These are phyloP conservation scores for Lyophyllum shimeji DNA, from an alignment of 768 basidiomycete genomes.

Conservation along the genomic window DNA sequence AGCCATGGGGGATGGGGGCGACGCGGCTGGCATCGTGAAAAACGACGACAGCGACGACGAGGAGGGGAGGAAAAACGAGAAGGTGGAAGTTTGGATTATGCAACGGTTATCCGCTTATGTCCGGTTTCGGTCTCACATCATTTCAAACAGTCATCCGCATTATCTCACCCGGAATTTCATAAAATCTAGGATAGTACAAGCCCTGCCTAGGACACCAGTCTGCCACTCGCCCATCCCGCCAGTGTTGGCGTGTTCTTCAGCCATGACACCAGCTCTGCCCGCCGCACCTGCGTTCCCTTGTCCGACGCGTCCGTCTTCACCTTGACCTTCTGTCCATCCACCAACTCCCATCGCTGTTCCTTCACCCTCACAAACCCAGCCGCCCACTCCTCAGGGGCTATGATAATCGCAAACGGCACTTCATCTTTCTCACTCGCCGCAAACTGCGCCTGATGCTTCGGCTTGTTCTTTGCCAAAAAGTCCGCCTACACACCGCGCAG, in stretches of 20 bases:
- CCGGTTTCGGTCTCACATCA: not conserved
- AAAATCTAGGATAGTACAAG: not conserved
- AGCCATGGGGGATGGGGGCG: conserved; percentile 62
- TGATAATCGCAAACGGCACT: conserved; percentile 89
- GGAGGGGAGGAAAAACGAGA: not conserved
- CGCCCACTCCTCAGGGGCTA: conserved; percentile 86
- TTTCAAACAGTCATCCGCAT: not conserved
- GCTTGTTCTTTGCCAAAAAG: conserved; percentile 90
- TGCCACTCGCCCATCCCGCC: conserved; percentile 40
- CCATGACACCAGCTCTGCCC: conserved; percentile 63
- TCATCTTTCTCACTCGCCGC: conserved; percentile 89
- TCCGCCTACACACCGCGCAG: conserved; percentile 58
- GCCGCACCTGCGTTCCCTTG: conserved; percentile 64
- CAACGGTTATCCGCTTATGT: not conserved
- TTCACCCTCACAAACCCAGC: conserved; percentile 88
- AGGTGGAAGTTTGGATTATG: no score
- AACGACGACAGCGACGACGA: conserved; percentile 2
- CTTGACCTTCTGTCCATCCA: conserved; percentile 73
- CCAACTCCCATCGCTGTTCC: conserved; percentile 82
- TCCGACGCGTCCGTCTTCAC: conserved; percentile 46
- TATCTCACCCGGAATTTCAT: not conserved
- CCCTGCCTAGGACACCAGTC: not conserved
- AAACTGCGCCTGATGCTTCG: conserved; percentile 85
- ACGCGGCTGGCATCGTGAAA: conserved; percentile 16
- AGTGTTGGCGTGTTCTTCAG: conserved; percentile 51